Evolutionary conservation across 805 yeast species (phyloP).

Genomic region (Blastobotrys peoriensis): DNA sequence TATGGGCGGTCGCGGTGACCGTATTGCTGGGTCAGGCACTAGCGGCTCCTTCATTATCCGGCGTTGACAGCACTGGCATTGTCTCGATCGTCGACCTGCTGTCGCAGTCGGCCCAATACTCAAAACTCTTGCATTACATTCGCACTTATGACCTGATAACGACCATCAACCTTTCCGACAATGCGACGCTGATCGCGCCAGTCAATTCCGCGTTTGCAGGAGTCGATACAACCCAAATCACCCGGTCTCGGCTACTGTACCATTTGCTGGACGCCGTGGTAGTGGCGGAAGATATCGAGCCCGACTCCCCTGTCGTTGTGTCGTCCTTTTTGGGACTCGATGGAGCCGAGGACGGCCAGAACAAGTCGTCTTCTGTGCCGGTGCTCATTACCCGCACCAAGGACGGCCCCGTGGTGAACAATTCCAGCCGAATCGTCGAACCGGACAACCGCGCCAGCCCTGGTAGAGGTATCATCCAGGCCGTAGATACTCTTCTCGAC

Average conservation of each 20-base stretch:
- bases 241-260: constrained; percentile 21
- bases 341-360: background rate
- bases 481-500: constrained; percentile 41
- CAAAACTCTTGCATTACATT: constrained; percentile 52
- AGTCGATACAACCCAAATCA: constrained; percentile 10
- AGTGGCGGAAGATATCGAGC: constrained; percentile 23
- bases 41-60: too few species aligned
- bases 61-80: too few species aligned
- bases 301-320: constrained; percentile 6
- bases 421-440: constrained; percentile 45
- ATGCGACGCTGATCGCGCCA: constrained; percentile 76
- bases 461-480: constrained; percentile 63
- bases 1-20: too few species aligned
- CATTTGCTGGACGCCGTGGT: constrained; percentile 34
- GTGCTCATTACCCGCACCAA: constrained; percentile 1
- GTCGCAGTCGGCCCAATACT: constrained; percentile 62
- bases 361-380: background rate
- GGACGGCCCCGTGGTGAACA: constrained; percentile 5
- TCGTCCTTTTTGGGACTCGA: constrained; percentile 7
- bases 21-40: too few species aligned
- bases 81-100: constrained; percentile 58
- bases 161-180: constrained; percentile 47
- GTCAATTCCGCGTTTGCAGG: constrained; percentile 62
- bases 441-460: constrained; percentile 52
- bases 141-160: constrained; percentile 63